phyloP scores from a whole-genome alignment of 2,329 filamentous ascomycete species.

The Cytospora chrysosperma region DNA sequence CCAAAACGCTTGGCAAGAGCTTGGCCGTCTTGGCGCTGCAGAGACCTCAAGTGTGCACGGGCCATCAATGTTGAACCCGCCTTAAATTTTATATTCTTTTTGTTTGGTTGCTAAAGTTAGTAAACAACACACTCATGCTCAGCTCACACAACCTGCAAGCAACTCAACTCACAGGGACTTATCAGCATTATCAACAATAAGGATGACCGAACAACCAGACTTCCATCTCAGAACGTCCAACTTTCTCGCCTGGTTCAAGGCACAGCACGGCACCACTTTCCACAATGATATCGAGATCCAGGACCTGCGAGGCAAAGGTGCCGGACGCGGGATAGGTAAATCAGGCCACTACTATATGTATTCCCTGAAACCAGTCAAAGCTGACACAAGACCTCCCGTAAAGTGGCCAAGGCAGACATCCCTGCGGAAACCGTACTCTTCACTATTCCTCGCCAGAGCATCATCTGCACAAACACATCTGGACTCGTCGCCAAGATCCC shows the following conservation, averaged over 20 bases:
- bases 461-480: conserved; percentile 74
- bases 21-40: neutral
- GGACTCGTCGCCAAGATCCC: conserved; percentile 59
- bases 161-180: too few species aligned
- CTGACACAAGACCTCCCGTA: conserved; percentile 22
- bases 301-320: conserved; percentile 50
- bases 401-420: conserved; percentile 72
- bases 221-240: conserved; percentile 45
- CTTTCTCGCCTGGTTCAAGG: conserved; percentile 56
- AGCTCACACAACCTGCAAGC: too few species aligned
- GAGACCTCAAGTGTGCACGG: neutral
- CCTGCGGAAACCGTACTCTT: conserved; percentile 75
- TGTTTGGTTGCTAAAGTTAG: too few species aligned
- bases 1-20: neutral
- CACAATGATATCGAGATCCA: conserved; percentile 51
- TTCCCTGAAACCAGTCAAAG: neutral
- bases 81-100: too few species aligned
- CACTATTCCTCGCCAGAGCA: conserved; percentile 68
- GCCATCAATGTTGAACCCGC: neutral
- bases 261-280: conserved; percentile 52
- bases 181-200: neutral
- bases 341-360: conserved; percentile 9
- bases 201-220: conserved; percentile 1
- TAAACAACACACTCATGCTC: too few species aligned
- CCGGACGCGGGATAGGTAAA: conserved; percentile 57